These are phyloP conservation scores for Scalesia atractyloides DNA, from an alignment of 129 eudicot genomes.

Conservation along the genomic window DNA sequence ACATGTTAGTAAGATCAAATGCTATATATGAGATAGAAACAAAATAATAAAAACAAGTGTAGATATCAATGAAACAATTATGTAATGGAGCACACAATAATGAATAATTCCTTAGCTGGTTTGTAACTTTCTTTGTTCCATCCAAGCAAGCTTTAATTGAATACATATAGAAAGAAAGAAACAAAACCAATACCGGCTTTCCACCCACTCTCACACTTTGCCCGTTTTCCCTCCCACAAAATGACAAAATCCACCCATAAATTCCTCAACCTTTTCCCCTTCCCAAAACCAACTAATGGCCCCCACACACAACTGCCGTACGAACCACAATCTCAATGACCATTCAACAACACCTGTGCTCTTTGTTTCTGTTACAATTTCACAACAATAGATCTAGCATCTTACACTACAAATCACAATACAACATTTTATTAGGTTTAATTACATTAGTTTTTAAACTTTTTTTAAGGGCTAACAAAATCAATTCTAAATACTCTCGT, in stretches of 20 bases:
- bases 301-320: slow-evolving; percentile 26
- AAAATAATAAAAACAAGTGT: too few relatives aligned
- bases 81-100: not conserved
- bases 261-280: slow-evolving; percentile 30
- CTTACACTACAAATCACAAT: too few relatives aligned
- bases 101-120: not conserved
- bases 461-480: too few relatives aligned
- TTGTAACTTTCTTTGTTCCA: slow-evolving; percentile 8
- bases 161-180: not conserved
- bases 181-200: not conserved
- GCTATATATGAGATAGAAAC: not conserved
- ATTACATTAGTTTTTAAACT: too few relatives aligned
- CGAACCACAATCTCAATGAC: not conserved
- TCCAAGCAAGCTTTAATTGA: slow-evolving; percentile 4
- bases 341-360: not conserved
- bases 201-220: slow-evolving; percentile 24
- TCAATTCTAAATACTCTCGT: too few relatives aligned
- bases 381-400: not conserved
- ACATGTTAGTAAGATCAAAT: not conserved
- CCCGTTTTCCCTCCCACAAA: slow-evolving; percentile 9
- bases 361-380: not conserved
- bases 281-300: not conserved
- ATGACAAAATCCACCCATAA: slow-evolving; percentile 29
- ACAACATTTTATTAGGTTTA: too few relatives aligned
- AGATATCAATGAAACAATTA: too few relatives aligned